Evolutionary conservation across 306 rosid species (phyloP), one percentile per base, ranked within the genome.

Genomic region (Trifolium subterraneum): DNA sequence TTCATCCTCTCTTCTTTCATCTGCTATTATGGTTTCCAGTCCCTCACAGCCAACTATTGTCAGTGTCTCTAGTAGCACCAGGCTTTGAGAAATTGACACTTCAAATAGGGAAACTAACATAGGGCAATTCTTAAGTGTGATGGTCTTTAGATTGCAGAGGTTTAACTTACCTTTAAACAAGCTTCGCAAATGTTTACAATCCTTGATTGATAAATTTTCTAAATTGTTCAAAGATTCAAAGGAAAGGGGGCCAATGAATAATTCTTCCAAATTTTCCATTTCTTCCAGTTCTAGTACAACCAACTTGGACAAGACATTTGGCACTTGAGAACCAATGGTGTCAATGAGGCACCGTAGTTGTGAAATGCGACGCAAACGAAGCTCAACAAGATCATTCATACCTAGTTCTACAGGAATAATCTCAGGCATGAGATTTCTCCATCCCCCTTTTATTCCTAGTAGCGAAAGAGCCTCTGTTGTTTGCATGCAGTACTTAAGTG

Each of bases 201-300:
- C 0, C 0, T 0, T 0, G 0, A 65, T 25, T 1, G 0, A 0
- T 23, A 52, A 0, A 0, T 9, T 13, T 16, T 64, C 1, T 76
- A 76, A 25, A 29, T 10, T 25, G 12, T 25, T 36, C 0, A 74
- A 1, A 15, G 47, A 51, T 23, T 38, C 75, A 54, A 10, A 12
- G 23, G 39, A 42, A 20, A 54, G 6, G 9, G 65, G 12, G 13
- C 78, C 62, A 7, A 11, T 27, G 36, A 10, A 62, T 3, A 73
- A 27, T 62, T 18, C 36, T 61, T 44, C 48, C 23, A 73, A 13
- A n/a, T 18, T 18, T 3, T 62, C 11, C 50, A 61, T 29, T 1
- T 0, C 0, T 1, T 0, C 0, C 0, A 73, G 14, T 1, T 2
- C 0, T 27, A 73, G 61, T 12, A 0, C 13, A 29, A 13, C 78